phyloP scores from a whole-genome alignment of 257 asterid genomes.

The Gentiana dahurica region DNA sequence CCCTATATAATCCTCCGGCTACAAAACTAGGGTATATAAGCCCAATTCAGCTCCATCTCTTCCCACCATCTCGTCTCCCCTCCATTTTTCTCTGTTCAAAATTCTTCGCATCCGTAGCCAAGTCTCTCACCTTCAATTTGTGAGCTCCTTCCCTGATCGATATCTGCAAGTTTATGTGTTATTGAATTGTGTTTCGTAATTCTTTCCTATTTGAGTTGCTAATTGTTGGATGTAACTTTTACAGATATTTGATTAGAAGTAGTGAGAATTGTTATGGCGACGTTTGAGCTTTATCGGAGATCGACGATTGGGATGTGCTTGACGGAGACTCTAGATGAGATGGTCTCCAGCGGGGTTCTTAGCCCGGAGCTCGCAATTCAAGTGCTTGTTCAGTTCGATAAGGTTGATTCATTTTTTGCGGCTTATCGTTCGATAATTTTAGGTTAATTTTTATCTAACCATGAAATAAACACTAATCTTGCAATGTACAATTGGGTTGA shows the following conservation, averaged over 20 bases:
- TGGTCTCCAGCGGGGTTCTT: slow-evolving; percentile 62
- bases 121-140: slow-evolving; percentile 4
- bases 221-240: not conserved
- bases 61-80: not conserved
- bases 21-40: slow-evolving; percentile 59
- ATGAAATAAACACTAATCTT: too few species aligned
- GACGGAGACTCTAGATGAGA: slow-evolving; percentile 77
- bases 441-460: not conserved
- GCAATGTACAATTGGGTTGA: too few species aligned
- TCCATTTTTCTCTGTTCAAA: slow-evolving; percentile 6
- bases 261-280: slow-evolving; percentile 46
- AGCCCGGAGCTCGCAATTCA: slow-evolving; percentile 81
- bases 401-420: slow-evolving; percentile 27
- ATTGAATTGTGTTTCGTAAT: not conserved
- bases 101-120: slow-evolving; percentile 3
- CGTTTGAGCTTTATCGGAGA: slow-evolving; percentile 77
- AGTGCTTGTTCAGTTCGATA: slow-evolving; percentile 88
- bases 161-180: not conserved
- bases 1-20: slow-evolving; percentile 41
- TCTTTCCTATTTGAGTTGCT: not conserved
- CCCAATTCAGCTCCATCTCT: slow-evolving; percentile 53
- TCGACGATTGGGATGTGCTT: slow-evolving; percentile 86
- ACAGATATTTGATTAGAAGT: slow-evolving; percentile 6
- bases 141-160: not conserved
- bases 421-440: not conserved